A percentile compares a stretch with the other conserved stretches of the same genome.
phyloP scores from a whole-genome alignment of 2,329 filamentous ascomycete species.

The Capronia americana region DNA sequence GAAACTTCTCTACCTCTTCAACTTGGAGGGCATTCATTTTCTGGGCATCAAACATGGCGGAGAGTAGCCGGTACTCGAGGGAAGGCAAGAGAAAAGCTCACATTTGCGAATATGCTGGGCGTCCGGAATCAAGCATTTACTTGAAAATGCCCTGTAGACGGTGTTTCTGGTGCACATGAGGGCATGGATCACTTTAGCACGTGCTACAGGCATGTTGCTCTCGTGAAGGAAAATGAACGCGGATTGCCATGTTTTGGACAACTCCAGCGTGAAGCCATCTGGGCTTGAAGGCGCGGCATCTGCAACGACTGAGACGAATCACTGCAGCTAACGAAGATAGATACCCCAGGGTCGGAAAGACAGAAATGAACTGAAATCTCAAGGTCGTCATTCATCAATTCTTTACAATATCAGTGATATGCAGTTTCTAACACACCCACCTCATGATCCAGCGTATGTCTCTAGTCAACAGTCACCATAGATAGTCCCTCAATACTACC shows the following conservation, averaged over 20 bases:
- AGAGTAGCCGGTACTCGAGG: neutral
- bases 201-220: too few species aligned
- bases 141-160: neutral
- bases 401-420: neutral
- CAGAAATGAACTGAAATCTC: neutral
- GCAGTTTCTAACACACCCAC: neutral
- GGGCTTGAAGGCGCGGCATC: neutral
- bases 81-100: neutral
- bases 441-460: neutral
- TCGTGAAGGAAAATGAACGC: neutral
- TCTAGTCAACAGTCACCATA: neutral
- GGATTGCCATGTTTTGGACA: neutral
- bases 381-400: neutral
- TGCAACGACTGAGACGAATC: neutral
- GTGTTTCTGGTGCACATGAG: too few species aligned
- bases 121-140: neutral
- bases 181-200: too few species aligned
- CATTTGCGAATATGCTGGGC: neutral
- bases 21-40: conserved; percentile 92
- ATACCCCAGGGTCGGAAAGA: neutral
- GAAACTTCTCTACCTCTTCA: conserved; percentile 80
- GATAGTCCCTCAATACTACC: neutral
- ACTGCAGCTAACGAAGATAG: neutral
- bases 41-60: conserved; percentile 43
- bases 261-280: neutral